These are phyloP conservation scores for Yamadazyma sp. DNA, from an alignment of 805 yeast genomes.

Conservation along the genomic window DNA sequence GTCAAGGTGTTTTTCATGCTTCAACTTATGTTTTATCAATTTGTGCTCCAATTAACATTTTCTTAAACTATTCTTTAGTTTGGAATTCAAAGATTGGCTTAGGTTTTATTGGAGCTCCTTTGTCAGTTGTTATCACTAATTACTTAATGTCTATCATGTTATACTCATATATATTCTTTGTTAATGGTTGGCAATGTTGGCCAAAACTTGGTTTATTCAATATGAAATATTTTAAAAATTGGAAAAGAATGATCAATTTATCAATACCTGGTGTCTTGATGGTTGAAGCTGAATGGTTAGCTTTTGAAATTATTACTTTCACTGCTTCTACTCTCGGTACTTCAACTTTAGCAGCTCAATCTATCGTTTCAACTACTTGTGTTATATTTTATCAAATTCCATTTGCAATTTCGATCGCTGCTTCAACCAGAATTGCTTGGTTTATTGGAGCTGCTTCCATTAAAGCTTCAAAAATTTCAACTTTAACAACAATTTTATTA, in stretches of 20 bases:
- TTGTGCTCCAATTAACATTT: constrained; percentile 73
- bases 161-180: constrained; percentile 41
- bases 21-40: constrained; percentile 66
- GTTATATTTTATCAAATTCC: constrained; percentile 71
- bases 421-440: constrained; percentile 76
- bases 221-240: constrained; percentile 41
- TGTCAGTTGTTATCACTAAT: constrained; percentile 67
- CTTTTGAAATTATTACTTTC: constrained; percentile 71
- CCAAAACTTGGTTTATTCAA: constrained; percentile 28
- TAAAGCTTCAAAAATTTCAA: constrained; percentile 33
- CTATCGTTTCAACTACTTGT: constrained; percentile 66
- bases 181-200: constrained; percentile 47
- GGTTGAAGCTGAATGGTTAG: constrained; percentile 78
- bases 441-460: constrained; percentile 63
- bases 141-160: constrained; percentile 66
- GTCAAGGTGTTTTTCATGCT: constrained; percentile 79
- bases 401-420: constrained; percentile 71
- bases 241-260: constrained; percentile 61
- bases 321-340: constrained; percentile 69
- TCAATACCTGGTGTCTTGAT: constrained; percentile 73
- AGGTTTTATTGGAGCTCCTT: constrained; percentile 77
- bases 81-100: constrained; percentile 55
- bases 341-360: constrained; percentile 66
- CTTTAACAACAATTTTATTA: constrained; percentile 32
- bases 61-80: constrained; percentile 65